Base-by-base conservation (phyloP, 225 moss, liverwort and hornwort genomes). In the Pseudoscleropodium purum region DNA sequence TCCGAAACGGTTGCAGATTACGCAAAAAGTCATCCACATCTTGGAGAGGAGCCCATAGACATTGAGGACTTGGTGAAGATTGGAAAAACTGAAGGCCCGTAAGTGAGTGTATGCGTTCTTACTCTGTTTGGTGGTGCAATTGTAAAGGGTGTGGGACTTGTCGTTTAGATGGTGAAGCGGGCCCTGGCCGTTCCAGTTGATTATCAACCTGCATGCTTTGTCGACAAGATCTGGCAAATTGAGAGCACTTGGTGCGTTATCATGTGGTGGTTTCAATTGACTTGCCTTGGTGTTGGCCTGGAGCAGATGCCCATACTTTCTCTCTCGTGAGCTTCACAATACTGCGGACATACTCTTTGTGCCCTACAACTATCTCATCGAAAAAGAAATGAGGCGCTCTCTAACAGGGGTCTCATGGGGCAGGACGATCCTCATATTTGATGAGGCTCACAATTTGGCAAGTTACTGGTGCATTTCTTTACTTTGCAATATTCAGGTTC, bases 381-480 rank as follows among this genome's bases (percentile, higher is more conserved):
- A 99, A 88, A 97, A 96, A 85, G 97, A 99, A 84, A 99, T 95
- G 91, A 95, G 99, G 81, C 95, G 95, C 81, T 97, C 99, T 36
- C 91, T 99, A 64, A 97, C 94, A 80, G 99, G 97, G 34, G 97
- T 99, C 72, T 92, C 93, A 75, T 99, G 99, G 99, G 91, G 92
- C 85, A 96, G 94, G 90, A 96, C 97, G 74, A 89, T 99, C 72
- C 93, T 99, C 78, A 99, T 99, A 89, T 99, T 99, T 90, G 99
- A 99, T 75, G 99, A 99, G 88, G 99, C 99, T 39, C 99, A 99
- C 93, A 99, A 99, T 91, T 91, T 99, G 96, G 97, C 96, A 93
- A 92, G 95, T 85, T 52, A 82, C 87, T 81, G 33, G 39, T 69
- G 77, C 83, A 81, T 65, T 84, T 90, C 65, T 88, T 61, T 61